Percentiles rank a stretch among this genome's conserved stretches.
Evolutionary conservation across 495 filamentous ascomycete genomes (phyloP).

Genomic region (Penicillium antarcticum): DNA sequence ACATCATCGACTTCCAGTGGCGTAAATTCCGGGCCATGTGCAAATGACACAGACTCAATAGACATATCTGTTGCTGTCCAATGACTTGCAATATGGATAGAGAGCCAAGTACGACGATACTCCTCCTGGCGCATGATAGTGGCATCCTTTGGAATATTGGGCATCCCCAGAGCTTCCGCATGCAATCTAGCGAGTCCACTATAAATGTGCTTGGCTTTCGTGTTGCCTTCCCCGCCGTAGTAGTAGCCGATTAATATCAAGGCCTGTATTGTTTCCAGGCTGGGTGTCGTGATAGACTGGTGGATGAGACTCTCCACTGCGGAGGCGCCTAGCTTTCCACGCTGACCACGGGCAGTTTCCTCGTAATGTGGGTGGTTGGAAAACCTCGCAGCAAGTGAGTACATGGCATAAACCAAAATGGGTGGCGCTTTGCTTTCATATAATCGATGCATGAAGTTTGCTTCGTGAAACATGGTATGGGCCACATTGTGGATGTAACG

Average conservation of each 20-base stretch:
- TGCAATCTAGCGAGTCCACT: conserved; percentile 21
- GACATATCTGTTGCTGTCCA: conserved; percentile 21
- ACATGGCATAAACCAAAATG: conserved; percentile 21
- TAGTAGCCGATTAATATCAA: conserved; percentile 18
- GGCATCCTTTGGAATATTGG: not conserved
- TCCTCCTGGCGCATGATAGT: conserved; percentile 15
- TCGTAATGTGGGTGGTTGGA: conserved; percentile 12
- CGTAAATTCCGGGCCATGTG: not conserved
- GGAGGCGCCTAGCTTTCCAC: conserved; percentile 11
- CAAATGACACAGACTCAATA: conserved; percentile 9
- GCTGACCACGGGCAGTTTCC: conserved; percentile 8
- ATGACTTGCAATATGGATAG: conserved; percentile 17
- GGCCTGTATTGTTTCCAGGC: conserved; percentile 18
- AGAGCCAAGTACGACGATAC: conserved; percentile 17
- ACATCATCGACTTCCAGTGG: conserved; percentile 18
- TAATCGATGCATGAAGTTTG: conserved; percentile 17
- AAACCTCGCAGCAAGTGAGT: conserved; percentile 22
- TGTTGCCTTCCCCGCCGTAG: conserved; percentile 18
- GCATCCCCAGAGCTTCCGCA: conserved; percentile 11
- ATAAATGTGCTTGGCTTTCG: conserved; percentile 19
- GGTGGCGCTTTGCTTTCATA: conserved; percentile 13
- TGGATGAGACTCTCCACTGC: conserved; percentile 11
- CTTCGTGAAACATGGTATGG: conserved; percentile 22
- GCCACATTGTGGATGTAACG: conserved; percentile 24
- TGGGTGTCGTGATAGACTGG: conserved; percentile 8